phyloP scores from a whole-genome alignment of 2,329 filamentous ascomycete genomes.

The Periconia sp. region DNA sequence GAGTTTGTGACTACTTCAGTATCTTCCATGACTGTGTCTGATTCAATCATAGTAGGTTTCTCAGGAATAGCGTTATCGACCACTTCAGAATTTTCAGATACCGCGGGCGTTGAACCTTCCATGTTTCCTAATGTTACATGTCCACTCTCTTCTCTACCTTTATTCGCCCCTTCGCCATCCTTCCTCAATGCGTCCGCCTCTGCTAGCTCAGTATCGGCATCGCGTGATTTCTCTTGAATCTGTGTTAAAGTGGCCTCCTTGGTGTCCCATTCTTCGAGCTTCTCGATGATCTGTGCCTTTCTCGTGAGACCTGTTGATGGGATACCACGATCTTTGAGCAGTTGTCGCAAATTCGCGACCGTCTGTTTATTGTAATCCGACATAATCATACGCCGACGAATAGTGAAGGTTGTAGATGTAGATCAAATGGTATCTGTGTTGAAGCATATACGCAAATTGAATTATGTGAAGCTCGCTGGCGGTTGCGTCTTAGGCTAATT shows the following conservation, averaged over 20 bases:
- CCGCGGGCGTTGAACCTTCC: background rate
- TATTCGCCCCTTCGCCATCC: conserved; percentile 1
- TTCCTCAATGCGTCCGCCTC: conserved; percentile 8
- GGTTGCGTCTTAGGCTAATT: background rate
- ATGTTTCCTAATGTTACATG: background rate
- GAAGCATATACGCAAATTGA: background rate
- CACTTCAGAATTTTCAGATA: background rate
- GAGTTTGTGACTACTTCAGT: conserved; percentile 5
- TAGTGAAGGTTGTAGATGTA: background rate
- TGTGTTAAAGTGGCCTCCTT: conserved; percentile 9
- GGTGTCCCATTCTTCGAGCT: conserved; percentile 39
- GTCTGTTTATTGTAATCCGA: conserved; percentile 51
- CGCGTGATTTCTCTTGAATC: conserved; percentile 12
- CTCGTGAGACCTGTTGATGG: conserved; percentile 49
- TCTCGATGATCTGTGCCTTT: conserved; percentile 53
- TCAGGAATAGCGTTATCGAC: background rate
- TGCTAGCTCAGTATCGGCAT: conserved; percentile 4
- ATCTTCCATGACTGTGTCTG: conserved; percentile 15
- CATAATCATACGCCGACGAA: conserved; percentile 19
- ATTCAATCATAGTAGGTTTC: too few species aligned
- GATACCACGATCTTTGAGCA: conserved; percentile 52
- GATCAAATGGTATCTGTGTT: background rate
- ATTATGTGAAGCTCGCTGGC: background rate
- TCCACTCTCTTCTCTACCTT: background rate
- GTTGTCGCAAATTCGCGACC: conserved; percentile 48